phyloP scores from a whole-genome alignment of 768 basidiomycete species.

The Cystobasidium ongulense region DNA sequence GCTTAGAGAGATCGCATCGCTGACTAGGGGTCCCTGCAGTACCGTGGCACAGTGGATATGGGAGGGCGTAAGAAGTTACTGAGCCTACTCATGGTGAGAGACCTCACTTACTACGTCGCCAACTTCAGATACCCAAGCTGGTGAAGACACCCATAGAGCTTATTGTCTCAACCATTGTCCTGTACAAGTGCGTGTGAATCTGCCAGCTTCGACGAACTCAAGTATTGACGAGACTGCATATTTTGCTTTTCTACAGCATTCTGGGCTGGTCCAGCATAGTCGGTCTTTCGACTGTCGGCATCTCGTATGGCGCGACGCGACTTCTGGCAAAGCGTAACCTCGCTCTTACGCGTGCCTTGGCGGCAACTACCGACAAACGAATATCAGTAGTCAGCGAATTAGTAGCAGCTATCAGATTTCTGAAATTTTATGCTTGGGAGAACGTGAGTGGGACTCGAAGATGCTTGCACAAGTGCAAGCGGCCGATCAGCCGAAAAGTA shows the following conservation, averaged over 20 bases:
- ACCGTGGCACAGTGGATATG: slow-evolving; percentile 30
- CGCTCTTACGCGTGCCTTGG: slow-evolving; percentile 9
- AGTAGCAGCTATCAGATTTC: slow-evolving; percentile 27
- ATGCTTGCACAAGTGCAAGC: too few species aligned
- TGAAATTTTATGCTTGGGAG: slow-evolving; percentile 31
- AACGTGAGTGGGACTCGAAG: neutral
- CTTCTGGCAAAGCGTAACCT: slow-evolving; percentile 19
- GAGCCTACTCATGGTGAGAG: neutral
- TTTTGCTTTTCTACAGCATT: neutral
- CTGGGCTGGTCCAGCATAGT: slow-evolving; percentile 25
- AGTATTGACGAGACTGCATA: too few species aligned
- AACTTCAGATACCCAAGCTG: neutral
- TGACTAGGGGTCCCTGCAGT: neutral
- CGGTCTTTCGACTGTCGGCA: neutral
- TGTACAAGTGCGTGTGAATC: slow-evolving; percentile 24
- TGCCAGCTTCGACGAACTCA: too few species aligned
- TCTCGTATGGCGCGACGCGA: neutral
- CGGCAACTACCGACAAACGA: slow-evolving; percentile 14
- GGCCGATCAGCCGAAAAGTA: too few species aligned
- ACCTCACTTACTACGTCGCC: neutral
- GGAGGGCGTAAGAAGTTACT: slow-evolving; percentile 8
- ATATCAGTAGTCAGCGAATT: slow-evolving; percentile 28
- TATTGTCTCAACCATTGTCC: slow-evolving; percentile 16
- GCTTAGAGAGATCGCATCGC: neutral
- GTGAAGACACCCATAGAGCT: slow-evolving; percentile 24